Evolutionary conservation across 306 rosid species (phyloP), one percentile per base, ranked within the genome.

Genomic region (Lagenaria siceraria): DNA sequence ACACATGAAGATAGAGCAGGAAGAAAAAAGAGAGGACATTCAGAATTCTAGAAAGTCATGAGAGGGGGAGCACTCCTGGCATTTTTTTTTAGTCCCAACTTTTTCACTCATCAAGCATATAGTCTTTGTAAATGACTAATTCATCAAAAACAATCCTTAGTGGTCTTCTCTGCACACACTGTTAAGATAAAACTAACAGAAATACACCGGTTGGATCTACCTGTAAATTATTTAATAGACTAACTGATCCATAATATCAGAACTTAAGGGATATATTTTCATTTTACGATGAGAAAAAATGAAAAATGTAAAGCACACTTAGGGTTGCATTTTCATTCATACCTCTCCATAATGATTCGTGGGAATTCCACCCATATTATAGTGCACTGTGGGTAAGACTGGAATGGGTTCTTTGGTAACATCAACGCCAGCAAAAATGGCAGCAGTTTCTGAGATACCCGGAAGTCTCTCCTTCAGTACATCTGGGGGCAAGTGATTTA

Each of bases 381-480:
- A 95, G 82, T 95, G 99, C 78, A 92, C 99, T 3, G 99, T 95
- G 64, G 99, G 97, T 84, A 95, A 83, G 79, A 95, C 99, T 58
- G 99, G 99, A 81, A 95, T 92, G 43, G 99, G 99, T 82, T 95
- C 97, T 83, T 95, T 90, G 15, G 97, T 95, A 69, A 95, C 99
- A 87, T 96, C 99, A 60, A 96, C 99, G 13, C 98, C 99, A 78
- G 99, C 97, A 87, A 96, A 96, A 80, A 96, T 96, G 80, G 99
- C 99, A 77, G 99, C 99, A 79, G 99, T 96, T 90, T 96, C 99
- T 66, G 98, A 96, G 81, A 96, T 96, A 77, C 99, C 98, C 77
- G 99, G 99, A 78, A 96, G 98, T 84, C 99, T 92, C 89, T 96
- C 99, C 89, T 88, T 92, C 51, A 96, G 93, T 75, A 96, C 97